phyloP scores from a whole-genome alignment of 495 filamentous ascomycete species.

The Trichoderma reesei region DNA sequence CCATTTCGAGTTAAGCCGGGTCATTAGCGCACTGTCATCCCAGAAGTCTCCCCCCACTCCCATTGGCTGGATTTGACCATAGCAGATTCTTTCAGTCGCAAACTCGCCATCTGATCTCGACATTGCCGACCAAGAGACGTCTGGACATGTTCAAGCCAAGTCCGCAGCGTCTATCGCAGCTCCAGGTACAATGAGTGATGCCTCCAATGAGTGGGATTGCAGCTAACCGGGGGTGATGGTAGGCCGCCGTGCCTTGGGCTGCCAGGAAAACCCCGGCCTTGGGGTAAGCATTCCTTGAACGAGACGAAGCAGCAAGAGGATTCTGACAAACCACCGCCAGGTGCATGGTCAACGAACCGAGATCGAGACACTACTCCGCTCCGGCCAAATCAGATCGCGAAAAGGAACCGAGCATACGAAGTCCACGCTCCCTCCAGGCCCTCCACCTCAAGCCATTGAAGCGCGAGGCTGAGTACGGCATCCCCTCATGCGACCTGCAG shows the following conservation, averaged over 20 bases:
- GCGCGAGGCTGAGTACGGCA: conserved; percentile 57
- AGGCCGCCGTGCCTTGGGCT: neutral
- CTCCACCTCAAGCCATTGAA: conserved; percentile 79
- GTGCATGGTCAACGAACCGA: neutral
- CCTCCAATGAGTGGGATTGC: neutral
- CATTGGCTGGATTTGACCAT: neutral
- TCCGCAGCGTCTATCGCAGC: neutral
- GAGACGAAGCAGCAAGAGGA: neutral
- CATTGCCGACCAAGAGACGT: neutral
- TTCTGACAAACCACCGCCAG: neutral
- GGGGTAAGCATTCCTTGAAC: neutral
- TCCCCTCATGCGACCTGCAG: conserved; percentile 84
- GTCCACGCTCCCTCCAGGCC: conserved; percentile 71
- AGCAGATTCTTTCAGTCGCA: neutral
- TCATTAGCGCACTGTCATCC: neutral
- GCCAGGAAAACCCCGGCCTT: neutral
- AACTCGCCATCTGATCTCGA: neutral
- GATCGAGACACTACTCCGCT: neutral
- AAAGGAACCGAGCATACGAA: conserved; percentile 28
- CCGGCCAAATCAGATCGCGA: neutral
- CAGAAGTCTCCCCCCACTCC: neutral
- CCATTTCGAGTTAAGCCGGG: neutral
- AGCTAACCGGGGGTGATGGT: neutral
- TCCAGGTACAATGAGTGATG: neutral
- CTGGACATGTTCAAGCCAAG: neutral